Evolutionary conservation across 495 filamentous ascomycete species (phyloP), one percentile per base, ranked within the genome.

Genomic region (Penicillium pancosmium): DNA sequence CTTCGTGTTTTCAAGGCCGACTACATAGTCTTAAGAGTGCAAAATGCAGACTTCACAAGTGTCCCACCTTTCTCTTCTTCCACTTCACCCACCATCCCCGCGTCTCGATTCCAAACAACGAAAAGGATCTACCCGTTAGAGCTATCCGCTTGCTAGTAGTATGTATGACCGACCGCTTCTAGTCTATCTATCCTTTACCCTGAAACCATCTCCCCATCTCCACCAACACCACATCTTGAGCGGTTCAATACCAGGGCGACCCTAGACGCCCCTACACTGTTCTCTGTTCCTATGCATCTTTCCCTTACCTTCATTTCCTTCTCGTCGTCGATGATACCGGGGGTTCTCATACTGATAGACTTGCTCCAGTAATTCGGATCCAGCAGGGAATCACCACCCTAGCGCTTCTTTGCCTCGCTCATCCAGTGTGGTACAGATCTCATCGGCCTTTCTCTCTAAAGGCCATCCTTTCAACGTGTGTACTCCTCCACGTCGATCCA

Each of bases 31-130:
- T 9, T 9, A 19, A n/a, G 41, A 16, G 41, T n/a, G 2, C 15
- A 44, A 18, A 18, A 18, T 44, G 41, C 41, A 44, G 41, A 18
- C 41, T 44, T 44, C 13, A 31, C 27, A 44, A 44, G 16, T 8
- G 41, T 44, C 41, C 41, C 41, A 44, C 41, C 41, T 44, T 44
- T 44, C 16, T 19, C 41, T 9, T 44, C 16, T 44, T 44, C n/a
- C 41, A 19, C 41, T 19, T 44, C 16, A 19, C 41, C 41, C 15
- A 44, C 41, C 41, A 44, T 44, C 41, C 41, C 15, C 41, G 5
- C 27, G 41, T 16, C 41, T 38, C 15, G 16, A 13, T 2, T 44
- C n/a, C 4, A 44, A 44, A 19, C 16, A n/a, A 44, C 15, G 15
- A 8, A 5, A 16, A 18, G 4, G 6, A 6, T 44, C 41, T 4